Percentiles rank a stretch among this genome's conserved stretches.
Conservation (phyloP, 2,329 filamentous ascomycete genomes). For the Dothidotthia symphoricarpi region DNA sequence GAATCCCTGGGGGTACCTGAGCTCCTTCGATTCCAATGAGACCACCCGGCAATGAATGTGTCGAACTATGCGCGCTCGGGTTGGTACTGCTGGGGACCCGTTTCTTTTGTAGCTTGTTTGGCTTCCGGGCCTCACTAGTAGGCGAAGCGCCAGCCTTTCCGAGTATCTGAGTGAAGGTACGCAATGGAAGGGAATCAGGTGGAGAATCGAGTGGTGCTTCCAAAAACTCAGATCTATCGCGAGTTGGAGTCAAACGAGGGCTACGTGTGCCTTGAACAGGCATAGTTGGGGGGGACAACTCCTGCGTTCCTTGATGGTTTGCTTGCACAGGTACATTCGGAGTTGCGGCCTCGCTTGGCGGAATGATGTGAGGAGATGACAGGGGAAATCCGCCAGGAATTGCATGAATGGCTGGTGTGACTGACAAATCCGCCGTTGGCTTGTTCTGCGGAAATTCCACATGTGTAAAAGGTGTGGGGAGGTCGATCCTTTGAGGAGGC, state of each 20-base stretch:
- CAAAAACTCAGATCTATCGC: conserved; percentile 35
- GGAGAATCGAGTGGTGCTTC: conserved; percentile 33
- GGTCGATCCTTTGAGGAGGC: conserved; percentile 25
- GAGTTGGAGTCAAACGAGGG: conserved; percentile 29
- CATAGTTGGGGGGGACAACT: conserved; percentile 19
- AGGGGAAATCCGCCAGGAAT: conserved; percentile 64
- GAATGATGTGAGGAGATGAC: conserved; percentile 44
- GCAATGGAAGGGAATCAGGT: conserved; percentile 26
- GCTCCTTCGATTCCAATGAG: conserved; percentile 17
- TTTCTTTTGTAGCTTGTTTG: conserved; percentile 91
- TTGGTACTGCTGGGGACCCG: conserved; percentile 69
- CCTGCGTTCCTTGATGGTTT: conserved; percentile 14
- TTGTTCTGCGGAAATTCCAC: conserved; percentile 21
- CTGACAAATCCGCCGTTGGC: conserved; percentile 19
- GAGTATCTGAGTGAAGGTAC: conserved; percentile 42
- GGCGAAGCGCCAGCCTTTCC: conserved; percentile 49
- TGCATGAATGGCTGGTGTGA: conserved; percentile 22
- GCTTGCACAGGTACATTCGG: conserved; percentile 17
- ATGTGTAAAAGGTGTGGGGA: conserved; percentile 19
- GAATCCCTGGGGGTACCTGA: conserved; percentile 14
- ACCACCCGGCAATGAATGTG: conserved; percentile 63
- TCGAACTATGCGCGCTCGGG: conserved; percentile 87
- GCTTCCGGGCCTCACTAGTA: conserved; percentile 66
- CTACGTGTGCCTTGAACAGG: conserved; percentile 19
- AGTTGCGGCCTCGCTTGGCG: conserved; percentile 42